Base-by-base conservation (phyloP, 2,329 filamentous ascomycete species). In the Exophiala sp. region DNA sequence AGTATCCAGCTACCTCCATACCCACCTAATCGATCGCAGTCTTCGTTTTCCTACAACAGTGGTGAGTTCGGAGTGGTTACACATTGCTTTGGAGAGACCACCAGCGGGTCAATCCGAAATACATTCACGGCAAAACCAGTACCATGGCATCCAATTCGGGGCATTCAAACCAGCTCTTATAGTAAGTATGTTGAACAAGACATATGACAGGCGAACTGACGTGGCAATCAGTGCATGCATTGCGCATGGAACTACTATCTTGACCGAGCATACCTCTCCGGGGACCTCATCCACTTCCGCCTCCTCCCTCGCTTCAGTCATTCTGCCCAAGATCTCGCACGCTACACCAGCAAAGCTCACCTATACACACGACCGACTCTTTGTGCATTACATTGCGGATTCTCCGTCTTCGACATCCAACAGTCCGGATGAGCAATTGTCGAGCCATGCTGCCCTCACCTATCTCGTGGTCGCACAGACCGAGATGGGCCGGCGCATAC, bases 311-410 rank as follows among this genome's bases (percentile, higher is more conserved):
- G 88, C 91, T 60, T 93, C 89, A 38, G 77, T 96, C 62, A 89
- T 98, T 73, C 88, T 98, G 38, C 93, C 94, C 51, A 95, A 95
- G 69, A 95, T 98, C 75, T 77, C 79, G 48, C 93, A 98, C 73
- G 72, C 76, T 57, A 73, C 78, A 23, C 77, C 89, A 1, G 83
- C 95, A 65, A 96, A 96, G 71, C 81, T 95, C 59, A 97, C 91
- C 47, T 96, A 95, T 73, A 94, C 88, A 34, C 89, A 96, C 70
- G 86, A 89, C 71, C 76, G 83, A 53, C 83, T 94, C 68, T 88
- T 93, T 75, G 93, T 97, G 69, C 91, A 98, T 77, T 96, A 95
- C 76, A 86, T 97, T 65, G 81, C 90, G 63, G 86, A 93, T 65
- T 82, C 88, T 0, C 83, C 88, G 8, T 83, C 82, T 2, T 79